Evolutionary conservation across 495 filamentous ascomycete genomes (phyloP).

Genomic region (Xylaria telfairii): DNA sequence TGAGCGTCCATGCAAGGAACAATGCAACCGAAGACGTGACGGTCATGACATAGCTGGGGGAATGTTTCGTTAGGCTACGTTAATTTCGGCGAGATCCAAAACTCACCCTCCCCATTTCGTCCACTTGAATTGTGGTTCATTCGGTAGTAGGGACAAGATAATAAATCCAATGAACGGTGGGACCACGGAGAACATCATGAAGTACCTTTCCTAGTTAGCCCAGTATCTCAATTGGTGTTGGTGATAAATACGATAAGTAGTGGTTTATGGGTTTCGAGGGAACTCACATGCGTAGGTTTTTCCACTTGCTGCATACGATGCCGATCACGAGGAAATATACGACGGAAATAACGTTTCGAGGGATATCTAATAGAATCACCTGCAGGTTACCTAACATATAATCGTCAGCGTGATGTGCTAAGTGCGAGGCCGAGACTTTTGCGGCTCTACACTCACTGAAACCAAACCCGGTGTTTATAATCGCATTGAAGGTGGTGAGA

Average conservation of each 20-base stretch:
- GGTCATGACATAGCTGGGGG: conserved; percentile 38
- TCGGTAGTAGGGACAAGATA: conserved; percentile 38
- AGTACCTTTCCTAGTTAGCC: conserved; percentile 29
- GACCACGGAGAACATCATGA: conserved; percentile 41
- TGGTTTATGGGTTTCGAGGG: background rate
- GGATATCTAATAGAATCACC: conserved; percentile 40
- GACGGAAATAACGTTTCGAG: conserved; percentile 36
- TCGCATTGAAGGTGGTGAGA: conserved; percentile 55
- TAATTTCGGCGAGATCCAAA: background rate
- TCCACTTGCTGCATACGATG: conserved; percentile 34
- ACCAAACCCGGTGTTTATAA: conserved; percentile 56
- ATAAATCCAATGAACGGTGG: conserved; percentile 39
- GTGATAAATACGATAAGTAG: background rate
- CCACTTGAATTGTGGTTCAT: conserved; percentile 42
- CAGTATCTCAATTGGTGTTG: background rate
- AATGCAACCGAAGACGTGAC: conserved; percentile 33
- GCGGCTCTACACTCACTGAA: conserved; percentile 33
- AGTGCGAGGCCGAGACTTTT: conserved; percentile 4
- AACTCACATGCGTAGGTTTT: conserved; percentile 41
- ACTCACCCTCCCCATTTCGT: conserved; percentile 40
- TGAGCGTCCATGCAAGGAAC: conserved; percentile 41
- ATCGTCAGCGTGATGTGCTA: conserved; percentile 5
- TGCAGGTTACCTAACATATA: conserved; percentile 33
- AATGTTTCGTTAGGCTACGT: background rate
- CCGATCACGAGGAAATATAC: conserved; percentile 40